A percentile compares a stretch with the other conserved stretches of the same genome.
phyloP scores from a whole-genome alignment of 805 yeast genomes.

The Nakazawaea holstii region DNA sequence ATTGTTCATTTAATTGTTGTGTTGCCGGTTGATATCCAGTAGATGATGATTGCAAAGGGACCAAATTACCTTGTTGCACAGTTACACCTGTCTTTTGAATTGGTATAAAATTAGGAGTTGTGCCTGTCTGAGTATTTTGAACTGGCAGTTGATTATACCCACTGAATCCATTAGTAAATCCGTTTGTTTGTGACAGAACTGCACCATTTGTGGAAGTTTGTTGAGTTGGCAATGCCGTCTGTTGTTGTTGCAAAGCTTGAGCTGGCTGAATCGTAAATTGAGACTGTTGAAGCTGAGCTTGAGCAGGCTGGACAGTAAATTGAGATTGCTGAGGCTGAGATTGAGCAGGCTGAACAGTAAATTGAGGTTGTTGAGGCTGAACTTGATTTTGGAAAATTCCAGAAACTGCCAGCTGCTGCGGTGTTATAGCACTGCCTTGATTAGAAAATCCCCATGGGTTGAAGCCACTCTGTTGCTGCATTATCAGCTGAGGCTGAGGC shows the following conservation, averaged over 20 bases:
- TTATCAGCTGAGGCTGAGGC: conserved; percentile 10
- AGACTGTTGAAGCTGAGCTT: too few species aligned
- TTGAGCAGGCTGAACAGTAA: conserved; percentile 5
- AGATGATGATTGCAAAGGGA: conserved; percentile 1
- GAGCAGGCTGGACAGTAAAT: too few species aligned
- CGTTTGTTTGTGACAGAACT: not conserved
- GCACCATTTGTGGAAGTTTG: not conserved
- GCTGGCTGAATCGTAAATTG: too few species aligned
- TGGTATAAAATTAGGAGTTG: not conserved
- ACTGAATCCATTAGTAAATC: not conserved
- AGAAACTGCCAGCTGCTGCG: conserved; percentile 12
- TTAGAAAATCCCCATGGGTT: conserved; percentile 12
- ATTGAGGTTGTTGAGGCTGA: not conserved
- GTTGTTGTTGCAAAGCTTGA: not conserved
- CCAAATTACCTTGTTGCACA: conserved; percentile 5
- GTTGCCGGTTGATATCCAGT: conserved; percentile 14
- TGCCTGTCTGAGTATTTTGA: conserved; percentile 1
- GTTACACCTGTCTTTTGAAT: conserved; percentile 6
- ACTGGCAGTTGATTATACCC: not conserved
- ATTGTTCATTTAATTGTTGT: conserved; percentile 19
- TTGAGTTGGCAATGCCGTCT: not conserved
- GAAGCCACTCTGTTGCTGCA: conserved; percentile 17
- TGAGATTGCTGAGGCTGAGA: conserved; percentile 8
- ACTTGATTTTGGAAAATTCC: conserved; percentile 5
- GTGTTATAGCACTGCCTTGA: conserved; percentile 13